phyloP scores from a whole-genome alignment of 371 early-diverging fungal genomes.

The Conidiobolus incongruus region DNA sequence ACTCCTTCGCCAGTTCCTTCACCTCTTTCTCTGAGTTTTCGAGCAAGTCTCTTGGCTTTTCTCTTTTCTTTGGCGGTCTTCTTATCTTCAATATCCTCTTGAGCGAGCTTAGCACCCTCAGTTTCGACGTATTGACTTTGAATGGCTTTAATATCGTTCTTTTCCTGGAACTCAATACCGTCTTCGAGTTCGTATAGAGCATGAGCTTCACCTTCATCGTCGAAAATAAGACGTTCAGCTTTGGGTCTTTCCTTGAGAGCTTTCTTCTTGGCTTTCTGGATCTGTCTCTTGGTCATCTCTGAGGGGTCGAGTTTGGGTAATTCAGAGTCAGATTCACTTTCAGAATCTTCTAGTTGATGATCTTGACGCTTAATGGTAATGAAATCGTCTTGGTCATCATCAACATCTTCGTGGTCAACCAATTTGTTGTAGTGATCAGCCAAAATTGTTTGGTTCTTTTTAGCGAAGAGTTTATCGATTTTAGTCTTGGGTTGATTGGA shows the following conservation, averaged over 20 bases:
- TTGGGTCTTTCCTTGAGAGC: conserved; percentile 35
- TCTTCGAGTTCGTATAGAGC: conserved; percentile 51
- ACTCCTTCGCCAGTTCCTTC: no score
- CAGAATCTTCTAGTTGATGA: conserved; percentile 26
- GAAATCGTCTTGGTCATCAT: conserved; percentile 43
- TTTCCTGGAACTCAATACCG: conserved; percentile 51
- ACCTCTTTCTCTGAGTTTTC: conserved; percentile 40
- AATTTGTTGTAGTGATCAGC: conserved; percentile 76
- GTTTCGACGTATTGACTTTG: conserved; percentile 39
- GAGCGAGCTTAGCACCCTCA: conserved; percentile 28
- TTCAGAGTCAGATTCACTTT: background rate
- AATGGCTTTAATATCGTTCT: conserved; percentile 35
- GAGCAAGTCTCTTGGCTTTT: conserved; percentile 37
- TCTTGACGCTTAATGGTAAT: conserved; percentile 54
- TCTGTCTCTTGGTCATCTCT: conserved; percentile 8
- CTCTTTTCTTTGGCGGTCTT: conserved; percentile 36
- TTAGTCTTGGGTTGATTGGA: conserved; percentile 39
- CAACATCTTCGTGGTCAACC: conserved; percentile 33
- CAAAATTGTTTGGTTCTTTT: conserved; percentile 75
- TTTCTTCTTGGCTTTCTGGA: conserved; percentile 58
- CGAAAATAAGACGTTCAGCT: conserved; percentile 59
- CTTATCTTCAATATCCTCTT: conserved; percentile 53
- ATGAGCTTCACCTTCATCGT: conserved; percentile 73
- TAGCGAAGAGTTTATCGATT: conserved; percentile 73
- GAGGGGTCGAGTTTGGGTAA: no score